phyloP scores from a whole-genome alignment of 306 rosid genomes.

The Dalbergia oliveri region DNA sequence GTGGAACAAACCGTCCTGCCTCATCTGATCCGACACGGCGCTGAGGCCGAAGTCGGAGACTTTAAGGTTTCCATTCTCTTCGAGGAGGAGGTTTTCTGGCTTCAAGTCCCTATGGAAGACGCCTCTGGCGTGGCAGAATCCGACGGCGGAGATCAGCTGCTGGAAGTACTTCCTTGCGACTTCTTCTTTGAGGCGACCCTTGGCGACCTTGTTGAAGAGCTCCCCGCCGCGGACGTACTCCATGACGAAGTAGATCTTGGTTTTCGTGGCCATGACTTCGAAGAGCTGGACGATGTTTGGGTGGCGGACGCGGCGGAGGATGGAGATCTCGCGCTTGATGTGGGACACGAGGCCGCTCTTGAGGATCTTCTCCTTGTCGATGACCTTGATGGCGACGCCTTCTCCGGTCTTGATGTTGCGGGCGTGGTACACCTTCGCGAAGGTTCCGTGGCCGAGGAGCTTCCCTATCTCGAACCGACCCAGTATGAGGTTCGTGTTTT shows the following conservation, averaged over 20 bases:
- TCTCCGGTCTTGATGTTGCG: conserved; percentile 56
- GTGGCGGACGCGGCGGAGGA: conserved; percentile 72
- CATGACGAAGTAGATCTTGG: conserved; percentile 73
- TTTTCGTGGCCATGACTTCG: conserved; percentile 73
- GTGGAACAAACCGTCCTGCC: conserved; percentile 70
- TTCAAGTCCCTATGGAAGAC: conserved; percentile 69
- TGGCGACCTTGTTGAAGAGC: conserved; percentile 65
- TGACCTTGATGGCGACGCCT: conserved; percentile 66
- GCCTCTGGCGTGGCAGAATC: conserved; percentile 65
- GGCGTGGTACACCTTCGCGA: conserved; percentile 70
- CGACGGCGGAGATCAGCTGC: conserved; percentile 65
- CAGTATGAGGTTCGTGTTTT: conserved; percentile 23
- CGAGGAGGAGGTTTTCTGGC: conserved; percentile 67
- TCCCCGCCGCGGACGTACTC: conserved; percentile 70
- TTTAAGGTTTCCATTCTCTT: conserved; percentile 65
- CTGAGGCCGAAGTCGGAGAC: conserved; percentile 72
- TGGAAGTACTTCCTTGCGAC: conserved; percentile 64
- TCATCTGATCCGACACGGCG: conserved; percentile 63
- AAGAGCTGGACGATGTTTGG: conserved; percentile 70
- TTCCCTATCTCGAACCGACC: conserved; percentile 62
- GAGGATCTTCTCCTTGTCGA: conserved; percentile 61
- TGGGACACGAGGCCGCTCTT: conserved; percentile 56
- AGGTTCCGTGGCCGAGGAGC: conserved; percentile 69
- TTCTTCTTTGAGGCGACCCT: conserved; percentile 61
- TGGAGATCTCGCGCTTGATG: conserved; percentile 70